Percentiles rank a stretch among this genome's conserved stretches.
Conservation (phyloP, 2,329 filamentous ascomycete genomes). For the Fonsecaea monophora region DNA sequence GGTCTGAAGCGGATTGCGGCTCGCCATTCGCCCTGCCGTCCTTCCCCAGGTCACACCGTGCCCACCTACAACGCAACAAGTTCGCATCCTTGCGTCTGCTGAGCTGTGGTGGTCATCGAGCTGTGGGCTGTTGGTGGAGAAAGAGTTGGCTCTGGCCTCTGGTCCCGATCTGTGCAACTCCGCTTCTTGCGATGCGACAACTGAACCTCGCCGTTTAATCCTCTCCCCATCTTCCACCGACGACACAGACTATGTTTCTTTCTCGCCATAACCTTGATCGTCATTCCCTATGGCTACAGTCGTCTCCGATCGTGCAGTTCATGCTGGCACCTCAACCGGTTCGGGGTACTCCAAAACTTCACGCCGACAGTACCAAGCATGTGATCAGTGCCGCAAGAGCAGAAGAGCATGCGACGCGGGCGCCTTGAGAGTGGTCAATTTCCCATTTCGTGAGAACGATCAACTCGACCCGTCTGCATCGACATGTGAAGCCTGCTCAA, state of each 20-base stretch:
- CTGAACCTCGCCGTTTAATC: constrained; percentile 12
- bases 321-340: neutral
- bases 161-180: constrained; percentile 21
- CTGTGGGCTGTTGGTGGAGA: constrained; percentile 12
- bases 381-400: constrained; percentile 35
- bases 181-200: constrained; percentile 20
- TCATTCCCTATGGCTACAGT: constrained; percentile 7
- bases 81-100: constrained; percentile 16
- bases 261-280: neutral
- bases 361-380: constrained; percentile 51
- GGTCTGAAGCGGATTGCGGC: constrained; percentile 10
- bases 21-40: constrained; percentile 8
- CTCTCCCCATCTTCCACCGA: neutral
- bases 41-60: constrained; percentile 13
- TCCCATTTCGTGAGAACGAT: constrained; percentile 27
- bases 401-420: constrained; percentile 34
- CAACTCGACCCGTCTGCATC: constrained; percentile 25
- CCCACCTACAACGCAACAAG: constrained; percentile 11
- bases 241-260: neutral
- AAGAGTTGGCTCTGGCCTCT: constrained; percentile 13
- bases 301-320: neutral
- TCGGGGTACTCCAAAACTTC: constrained; percentile 32
- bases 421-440: constrained; percentile 28
- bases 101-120: neutral
- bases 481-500: constrained; percentile 45